A percentile compares a stretch with the other conserved stretches of the same genome.
These are phyloP conservation scores for Quercus ilex DNA, from an alignment of 306 rosid genomes.

Conservation along the genomic window DNA sequence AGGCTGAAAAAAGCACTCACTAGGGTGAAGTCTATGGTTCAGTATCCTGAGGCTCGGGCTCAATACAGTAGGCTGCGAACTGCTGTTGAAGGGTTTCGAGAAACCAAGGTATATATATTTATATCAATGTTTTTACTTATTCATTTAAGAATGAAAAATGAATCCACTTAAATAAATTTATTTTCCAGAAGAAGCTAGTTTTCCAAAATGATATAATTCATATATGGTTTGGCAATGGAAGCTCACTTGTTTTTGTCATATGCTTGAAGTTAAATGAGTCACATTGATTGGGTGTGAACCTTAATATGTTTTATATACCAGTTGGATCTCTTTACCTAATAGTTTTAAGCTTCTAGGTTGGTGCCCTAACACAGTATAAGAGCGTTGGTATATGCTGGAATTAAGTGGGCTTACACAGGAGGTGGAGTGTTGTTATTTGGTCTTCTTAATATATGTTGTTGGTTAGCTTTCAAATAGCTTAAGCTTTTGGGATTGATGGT, in stretches of 20 bases:
- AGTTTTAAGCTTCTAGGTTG: neutral
- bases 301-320: neutral
- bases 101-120: constrained; percentile 60
- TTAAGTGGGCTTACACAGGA: no score
- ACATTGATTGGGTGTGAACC: neutral
- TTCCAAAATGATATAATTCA: neutral
- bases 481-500: no score
- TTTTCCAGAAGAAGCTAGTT: neutral
- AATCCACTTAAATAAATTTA: neutral
- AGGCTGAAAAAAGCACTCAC: constrained; percentile 82
- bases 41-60: constrained; percentile 89
- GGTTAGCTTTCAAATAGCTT: no score
- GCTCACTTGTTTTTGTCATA: neutral
- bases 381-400: neutral
- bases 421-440: no score
- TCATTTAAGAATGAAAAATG: neutral
- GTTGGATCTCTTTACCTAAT: neutral
- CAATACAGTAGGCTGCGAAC: constrained; percentile 84
- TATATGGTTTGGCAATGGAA: neutral
- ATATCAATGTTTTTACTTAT: neutral
- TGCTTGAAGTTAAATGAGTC: neutral
- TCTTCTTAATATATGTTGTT: no score
- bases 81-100: constrained; percentile 72
- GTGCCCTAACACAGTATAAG: neutral
- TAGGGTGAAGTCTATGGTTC: constrained; percentile 94